Evolutionary conservation across 257 asterid species (phyloP), one percentile per base, ranked within the genome.

Genomic region (Ehretia macrophylla): DNA sequence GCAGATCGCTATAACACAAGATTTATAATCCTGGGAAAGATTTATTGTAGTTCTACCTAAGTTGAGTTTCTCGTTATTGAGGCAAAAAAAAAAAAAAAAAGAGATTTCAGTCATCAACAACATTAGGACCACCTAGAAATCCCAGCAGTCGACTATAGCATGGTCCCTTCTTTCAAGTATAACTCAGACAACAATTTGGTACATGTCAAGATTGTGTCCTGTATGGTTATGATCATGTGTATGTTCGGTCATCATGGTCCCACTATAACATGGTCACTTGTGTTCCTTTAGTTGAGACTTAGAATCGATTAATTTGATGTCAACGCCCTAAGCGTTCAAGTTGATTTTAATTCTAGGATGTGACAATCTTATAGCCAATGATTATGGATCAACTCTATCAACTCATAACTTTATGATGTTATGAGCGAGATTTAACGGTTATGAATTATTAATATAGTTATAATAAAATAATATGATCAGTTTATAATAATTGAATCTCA

Each of bases 141-240:
- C 44, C 17, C 44, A 45, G 32, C 58, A 17, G 57, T 48, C 12
- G 52, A 35, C 21, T 55, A 39, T 19, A 51, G 21, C 10, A 42
- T 66, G 48, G 61, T 55, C 59, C 10, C 53, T 65, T 45, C 19
- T 16, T 32, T 48, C 19, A 38, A 20, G 35, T 56, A 32, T 16
- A 65, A 65, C 8, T 42, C 21, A 48, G 56, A 56, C 57, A 65
- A 47, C 56, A 65, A 53, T 55, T 44, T 55, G 50, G 55, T 27
- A 42, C 37, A 42, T 44, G 56, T 65, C 20, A 21, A 39, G 3
- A 52, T 19, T 49, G 9, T 55, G 46, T 46, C 62, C 21, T 55
- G 56, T 64, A 42, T 56, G 40, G 38, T 55, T 32, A 56, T 45
- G 11, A 32, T 47, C 57, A 56, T 56, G 14, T 51, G 37, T 42